Evolutionary conservation across 805 yeast genomes (phyloP).

Genomic region (Wickerhamiella brachini): DNA sequence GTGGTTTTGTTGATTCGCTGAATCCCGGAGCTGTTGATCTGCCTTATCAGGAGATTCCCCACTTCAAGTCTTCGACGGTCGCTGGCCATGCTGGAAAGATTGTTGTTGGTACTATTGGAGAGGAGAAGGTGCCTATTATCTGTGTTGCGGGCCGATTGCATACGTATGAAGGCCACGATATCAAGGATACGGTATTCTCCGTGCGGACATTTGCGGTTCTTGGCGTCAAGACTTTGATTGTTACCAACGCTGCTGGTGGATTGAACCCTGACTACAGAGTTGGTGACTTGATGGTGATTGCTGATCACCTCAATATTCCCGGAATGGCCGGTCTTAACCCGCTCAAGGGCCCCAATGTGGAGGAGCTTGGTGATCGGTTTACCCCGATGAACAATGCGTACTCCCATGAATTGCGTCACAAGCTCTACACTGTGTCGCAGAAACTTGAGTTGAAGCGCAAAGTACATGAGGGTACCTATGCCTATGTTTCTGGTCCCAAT

Average conservation of each 20-base stretch:
- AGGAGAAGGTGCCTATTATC: slow-evolving; percentile 59
- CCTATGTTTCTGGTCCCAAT: slow-evolving; percentile 84
- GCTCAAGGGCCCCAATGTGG: slow-evolving; percentile 73
- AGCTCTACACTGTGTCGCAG: slow-evolving; percentile 42
- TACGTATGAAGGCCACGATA: slow-evolving; percentile 82
- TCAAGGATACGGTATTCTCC: slow-evolving; percentile 74
- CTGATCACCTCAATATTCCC: slow-evolving; percentile 81
- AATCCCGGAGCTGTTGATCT: slow-evolving; percentile 33
- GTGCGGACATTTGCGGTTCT: slow-evolving; percentile 57
- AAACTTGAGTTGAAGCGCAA: slow-evolving; percentile 37
- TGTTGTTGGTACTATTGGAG: slow-evolving; percentile 63
- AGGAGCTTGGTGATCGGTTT: slow-evolving; percentile 72
- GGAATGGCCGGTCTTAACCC: slow-evolving; percentile 86
- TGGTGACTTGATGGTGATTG: slow-evolving; percentile 84
- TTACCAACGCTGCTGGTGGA: slow-evolving; percentile 97
- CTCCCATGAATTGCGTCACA: slow-evolving; percentile 53
- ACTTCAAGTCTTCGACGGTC: slow-evolving; percentile 70
- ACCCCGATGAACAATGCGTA: slow-evolving; percentile 83
- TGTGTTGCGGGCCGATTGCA: slow-evolving; percentile 93
- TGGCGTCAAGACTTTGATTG: slow-evolving; percentile 50
- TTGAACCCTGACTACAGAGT: slow-evolving; percentile 49
- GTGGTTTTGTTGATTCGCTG: slow-evolving; percentile 58
- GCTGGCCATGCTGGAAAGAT: slow-evolving; percentile 81
- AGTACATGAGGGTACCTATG: slow-evolving; percentile 78
- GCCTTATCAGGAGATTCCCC: slow-evolving; percentile 59